Percentiles rank a stretch among this genome's conserved stretches.
These are phyloP conservation scores for Paramecium pentaurelia DNA, from an alignment of 73 alveolate species.

Conservation along the genomic window DNA sequence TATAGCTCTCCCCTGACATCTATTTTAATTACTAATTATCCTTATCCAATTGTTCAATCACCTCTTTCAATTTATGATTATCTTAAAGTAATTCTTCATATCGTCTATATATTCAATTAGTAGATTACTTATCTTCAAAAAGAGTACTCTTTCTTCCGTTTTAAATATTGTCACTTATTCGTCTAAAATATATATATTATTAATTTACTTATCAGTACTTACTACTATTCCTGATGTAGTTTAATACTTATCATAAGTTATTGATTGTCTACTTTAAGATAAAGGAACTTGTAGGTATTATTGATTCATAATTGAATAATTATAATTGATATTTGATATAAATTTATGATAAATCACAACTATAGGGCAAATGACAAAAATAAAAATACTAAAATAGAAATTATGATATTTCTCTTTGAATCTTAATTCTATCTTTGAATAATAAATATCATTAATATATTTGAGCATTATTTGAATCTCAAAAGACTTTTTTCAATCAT, in stretches of 20 bases:
- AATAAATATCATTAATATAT: neutral
- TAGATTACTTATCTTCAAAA: slow-evolving; percentile 11
- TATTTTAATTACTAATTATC: neutral
- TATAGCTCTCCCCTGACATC: neutral
- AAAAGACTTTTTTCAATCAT: neutral
- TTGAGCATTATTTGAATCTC: neutral
- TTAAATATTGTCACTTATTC: neutral
- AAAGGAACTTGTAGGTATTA: neutral
- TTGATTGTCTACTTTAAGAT: neutral
- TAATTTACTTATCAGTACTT: neutral
- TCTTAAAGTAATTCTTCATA: slow-evolving; percentile 6
- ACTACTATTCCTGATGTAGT: neutral
- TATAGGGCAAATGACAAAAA: neutral
- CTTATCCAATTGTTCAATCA: neutral
- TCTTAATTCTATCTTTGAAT: neutral
- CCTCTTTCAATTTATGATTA: slow-evolving; percentile 6
- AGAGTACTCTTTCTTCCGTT: neutral
- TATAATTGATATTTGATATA: neutral
- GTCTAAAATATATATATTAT: neutral
- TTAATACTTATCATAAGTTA: neutral
- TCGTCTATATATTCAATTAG: neutral
- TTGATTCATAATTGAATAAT: neutral
- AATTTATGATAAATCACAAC: neutral
- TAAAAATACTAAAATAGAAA: neutral
- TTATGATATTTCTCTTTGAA: neutral